A percentile compares a stretch with the other conserved stretches of the same genome.
Evolutionary conservation across 805 yeast genomes (phyloP).

Genomic region (Saturnispora gosingensis): DNA sequence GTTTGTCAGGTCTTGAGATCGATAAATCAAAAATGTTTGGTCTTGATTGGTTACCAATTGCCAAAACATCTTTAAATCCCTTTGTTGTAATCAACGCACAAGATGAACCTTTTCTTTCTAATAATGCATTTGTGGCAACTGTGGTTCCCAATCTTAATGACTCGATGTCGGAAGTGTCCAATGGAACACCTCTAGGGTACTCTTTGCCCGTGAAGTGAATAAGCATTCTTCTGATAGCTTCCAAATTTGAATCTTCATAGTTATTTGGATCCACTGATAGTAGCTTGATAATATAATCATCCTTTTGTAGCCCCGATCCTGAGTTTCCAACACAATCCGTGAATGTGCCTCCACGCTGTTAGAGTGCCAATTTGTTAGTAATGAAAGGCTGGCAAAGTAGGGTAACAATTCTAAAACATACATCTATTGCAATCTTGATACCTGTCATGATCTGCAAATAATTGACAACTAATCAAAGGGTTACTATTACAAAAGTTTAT

Average conservation of each 20-base stretch:
- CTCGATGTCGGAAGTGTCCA: slow-evolving; percentile 56
- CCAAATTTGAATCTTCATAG: slow-evolving; percentile 85
- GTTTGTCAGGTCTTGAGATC: slow-evolving; percentile 58
- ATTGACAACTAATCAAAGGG: neutral
- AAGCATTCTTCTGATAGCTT: slow-evolving; percentile 75
- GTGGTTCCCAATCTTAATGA: slow-evolving; percentile 88
- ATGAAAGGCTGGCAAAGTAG: neutral
- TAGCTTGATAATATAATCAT: slow-evolving; percentile 64
- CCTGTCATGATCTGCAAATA: neutral
- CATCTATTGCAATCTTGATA: slow-evolving; percentile 15
- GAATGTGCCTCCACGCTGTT: slow-evolving; percentile 76
- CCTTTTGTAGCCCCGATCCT: slow-evolving; percentile 40
- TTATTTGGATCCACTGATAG: slow-evolving; percentile 84
- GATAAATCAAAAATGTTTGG: slow-evolving; percentile 83
- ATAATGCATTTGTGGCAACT: slow-evolving; percentile 88
- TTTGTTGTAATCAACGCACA: slow-evolving; percentile 81
- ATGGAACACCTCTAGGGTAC: slow-evolving; percentile 51
- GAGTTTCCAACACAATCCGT: slow-evolving; percentile 60
- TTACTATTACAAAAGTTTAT: neutral
- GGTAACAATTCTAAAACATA: slow-evolving; percentile 3
- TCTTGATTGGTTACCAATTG: slow-evolving; percentile 85
- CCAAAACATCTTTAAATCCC: slow-evolving; percentile 76
- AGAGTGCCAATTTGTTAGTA: neutral
- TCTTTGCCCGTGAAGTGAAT: slow-evolving; percentile 44
- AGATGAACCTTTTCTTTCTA: slow-evolving; percentile 85